These are phyloP conservation scores for Crocinoboletus sp. DNA, from an alignment of 1,284 basidiomycete genomes.

Conservation along the genomic window DNA sequence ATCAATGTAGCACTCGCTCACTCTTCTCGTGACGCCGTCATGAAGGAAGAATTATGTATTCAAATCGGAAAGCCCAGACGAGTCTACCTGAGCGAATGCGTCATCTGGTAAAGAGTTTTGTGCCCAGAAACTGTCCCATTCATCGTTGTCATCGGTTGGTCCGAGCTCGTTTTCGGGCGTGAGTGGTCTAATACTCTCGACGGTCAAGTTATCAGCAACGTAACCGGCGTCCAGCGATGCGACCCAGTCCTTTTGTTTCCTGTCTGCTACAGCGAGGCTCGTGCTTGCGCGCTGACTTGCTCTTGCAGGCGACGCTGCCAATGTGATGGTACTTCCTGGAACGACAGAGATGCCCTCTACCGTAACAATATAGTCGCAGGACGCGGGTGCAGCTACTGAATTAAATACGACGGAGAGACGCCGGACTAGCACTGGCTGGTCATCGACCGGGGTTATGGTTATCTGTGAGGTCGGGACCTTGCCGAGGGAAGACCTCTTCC, in stretches of 20 bases:
- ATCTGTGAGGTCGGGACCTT: background rate
- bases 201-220: slow-evolving; percentile 25
- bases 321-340: slow-evolving; percentile 23
- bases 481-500: slow-evolving; percentile 13
- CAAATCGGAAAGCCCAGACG: background rate
- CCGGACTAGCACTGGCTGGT: slow-evolving; percentile 49
- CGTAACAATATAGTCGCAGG: slow-evolving; percentile 71
- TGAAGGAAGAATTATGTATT: slow-evolving; percentile 15
- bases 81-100: slow-evolving; percentile 18
- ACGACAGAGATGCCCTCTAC: slow-evolving; percentile 48
- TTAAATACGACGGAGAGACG: slow-evolving; percentile 74
- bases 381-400: slow-evolving; percentile 50
- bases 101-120: slow-evolving; percentile 27
- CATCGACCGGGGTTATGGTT: slow-evolving; percentile 17
- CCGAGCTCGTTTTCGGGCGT: slow-evolving; percentile 28
- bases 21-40: background rate
- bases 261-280: background rate
- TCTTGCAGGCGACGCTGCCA: background rate
- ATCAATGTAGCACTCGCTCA: slow-evolving; percentile 12
- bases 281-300: background rate
- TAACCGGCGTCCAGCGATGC: slow-evolving; percentile 39
- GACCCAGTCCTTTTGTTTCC: slow-evolving; percentile 20
- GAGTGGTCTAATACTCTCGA: slow-evolving; percentile 8
- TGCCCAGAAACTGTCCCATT: slow-evolving; percentile 33
- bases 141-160: slow-evolving; percentile 18